A percentile compares a stretch with the other conserved stretches of the same genome.
Evolutionary conservation across 1,284 basidiomycete species (phyloP).

Genomic region (Fistulina hepatica): DNA sequence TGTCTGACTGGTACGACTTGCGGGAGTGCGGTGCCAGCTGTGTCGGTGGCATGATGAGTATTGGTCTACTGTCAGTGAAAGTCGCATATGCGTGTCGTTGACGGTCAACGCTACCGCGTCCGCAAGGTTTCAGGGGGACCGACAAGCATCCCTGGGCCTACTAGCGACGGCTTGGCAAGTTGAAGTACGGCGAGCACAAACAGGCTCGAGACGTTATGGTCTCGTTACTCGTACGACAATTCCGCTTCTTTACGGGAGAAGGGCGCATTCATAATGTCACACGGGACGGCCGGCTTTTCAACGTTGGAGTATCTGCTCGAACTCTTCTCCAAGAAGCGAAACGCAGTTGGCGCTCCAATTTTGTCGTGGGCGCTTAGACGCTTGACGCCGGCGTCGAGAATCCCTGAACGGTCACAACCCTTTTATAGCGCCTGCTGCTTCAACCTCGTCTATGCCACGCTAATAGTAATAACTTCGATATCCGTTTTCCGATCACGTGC

Average conservation of each 20-base stretch:
- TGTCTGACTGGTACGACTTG: conserved; percentile 92
- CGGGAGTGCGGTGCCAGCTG: conserved; percentile 83
- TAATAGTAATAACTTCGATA: no score
- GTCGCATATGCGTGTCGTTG: conserved; percentile 82
- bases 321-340: no score
- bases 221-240: neutral
- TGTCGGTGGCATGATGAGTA: conserved; percentile 89
- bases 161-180: conserved; percentile 84
- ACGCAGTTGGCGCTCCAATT: no score
- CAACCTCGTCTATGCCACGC: no score
- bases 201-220: conserved; percentile 90
- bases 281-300: conserved; percentile 66
- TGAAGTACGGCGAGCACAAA: conserved; percentile 84
- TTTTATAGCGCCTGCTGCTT: no score
- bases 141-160: conserved; percentile 70
- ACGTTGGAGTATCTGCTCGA: no score
- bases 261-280: conserved; percentile 69
- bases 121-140: conserved; percentile 84
- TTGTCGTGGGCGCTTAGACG: no score
- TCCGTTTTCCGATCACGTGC: no score
- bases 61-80: conserved; percentile 84
- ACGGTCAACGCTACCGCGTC: conserved; percentile 75
- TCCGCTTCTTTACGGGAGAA: conserved; percentile 47
- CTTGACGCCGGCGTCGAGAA: no score
- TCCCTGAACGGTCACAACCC: no score